phyloP scores from a whole-genome alignment of 768 basidiomycete genomes.

The Holtermanniella nyarrowii region DNA sequence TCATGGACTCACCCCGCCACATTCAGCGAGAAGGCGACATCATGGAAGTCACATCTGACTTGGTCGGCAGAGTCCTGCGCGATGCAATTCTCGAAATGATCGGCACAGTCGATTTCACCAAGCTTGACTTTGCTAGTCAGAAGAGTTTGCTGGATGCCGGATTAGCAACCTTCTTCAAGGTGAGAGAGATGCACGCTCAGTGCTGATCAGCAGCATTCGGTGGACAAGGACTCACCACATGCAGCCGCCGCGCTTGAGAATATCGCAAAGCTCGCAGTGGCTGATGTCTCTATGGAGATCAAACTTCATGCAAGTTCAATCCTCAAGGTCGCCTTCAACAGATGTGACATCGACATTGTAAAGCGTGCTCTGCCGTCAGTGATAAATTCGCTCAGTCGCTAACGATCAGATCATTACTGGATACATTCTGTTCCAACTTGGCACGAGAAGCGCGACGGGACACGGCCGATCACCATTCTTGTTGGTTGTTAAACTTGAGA shows the following conservation, averaged over 20 bases:
- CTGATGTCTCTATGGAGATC: conserved; percentile 13
- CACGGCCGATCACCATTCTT: no score
- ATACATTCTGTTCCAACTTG: no score
- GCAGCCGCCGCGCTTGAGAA: conserved; percentile 8
- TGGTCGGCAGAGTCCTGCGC: neutral
- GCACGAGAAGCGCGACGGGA: no score
- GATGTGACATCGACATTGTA: conserved; percentile 13
- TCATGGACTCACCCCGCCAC: neutral
- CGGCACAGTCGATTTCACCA: conserved; percentile 2
- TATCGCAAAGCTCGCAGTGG: conserved; percentile 16
- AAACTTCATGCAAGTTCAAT: conserved; percentile 18
- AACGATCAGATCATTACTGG: neutral
- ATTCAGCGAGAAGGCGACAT: no score
- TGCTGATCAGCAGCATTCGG: conserved; percentile 12
- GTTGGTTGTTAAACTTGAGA: no score
- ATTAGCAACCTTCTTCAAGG: conserved; percentile 27
- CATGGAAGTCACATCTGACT: no score
- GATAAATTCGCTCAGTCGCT: neutral
- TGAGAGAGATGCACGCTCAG: conserved; percentile 1
- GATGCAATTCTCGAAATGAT: conserved; percentile 17
- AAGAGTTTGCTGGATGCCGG: conserved; percentile 21
- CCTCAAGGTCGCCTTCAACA: conserved; percentile 15
- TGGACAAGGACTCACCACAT: neutral
- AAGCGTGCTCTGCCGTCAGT: conserved; percentile 16
- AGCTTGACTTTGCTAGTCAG: conserved; percentile 12